These are phyloP conservation scores for Sedum album DNA, from an alignment of 164 flowering plant genomes.

Conservation along the genomic window DNA sequence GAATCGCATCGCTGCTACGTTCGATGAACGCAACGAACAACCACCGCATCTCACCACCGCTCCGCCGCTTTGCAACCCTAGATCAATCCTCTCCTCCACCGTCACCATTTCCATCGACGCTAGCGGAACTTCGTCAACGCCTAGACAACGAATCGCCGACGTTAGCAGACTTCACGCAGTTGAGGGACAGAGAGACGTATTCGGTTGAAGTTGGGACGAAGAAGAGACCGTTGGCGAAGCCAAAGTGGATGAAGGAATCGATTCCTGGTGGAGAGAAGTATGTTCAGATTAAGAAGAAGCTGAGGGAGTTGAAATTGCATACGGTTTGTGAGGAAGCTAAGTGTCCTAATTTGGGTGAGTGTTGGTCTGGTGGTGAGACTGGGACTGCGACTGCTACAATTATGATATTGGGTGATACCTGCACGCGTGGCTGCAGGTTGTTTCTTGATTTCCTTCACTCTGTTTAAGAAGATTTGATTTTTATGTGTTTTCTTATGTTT, in stretches of 20 bases:
- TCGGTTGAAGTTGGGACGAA: constrained; percentile 51
- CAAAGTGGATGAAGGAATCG: constrained; percentile 53
- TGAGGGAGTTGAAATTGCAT: constrained; percentile 51
- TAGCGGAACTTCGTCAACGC: constrained; percentile 50
- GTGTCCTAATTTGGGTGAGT: constrained; percentile 64
- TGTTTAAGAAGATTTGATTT: too few species aligned
- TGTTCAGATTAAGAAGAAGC: not conserved
- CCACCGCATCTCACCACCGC: not conserved
- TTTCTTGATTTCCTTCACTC: too few species aligned
- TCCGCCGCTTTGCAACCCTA: not conserved
- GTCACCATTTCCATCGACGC: constrained; percentile 17
- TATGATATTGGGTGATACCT: constrained; percentile 70
- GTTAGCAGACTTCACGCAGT: constrained; percentile 38
- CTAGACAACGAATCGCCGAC: constrained; percentile 41
- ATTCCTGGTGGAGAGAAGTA: not conserved
- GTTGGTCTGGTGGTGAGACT: constrained; percentile 82
- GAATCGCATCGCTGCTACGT: not conserved
- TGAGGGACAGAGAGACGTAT: constrained; percentile 12
- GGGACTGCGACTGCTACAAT: constrained; percentile 81
- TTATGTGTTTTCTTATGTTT: too few species aligned
- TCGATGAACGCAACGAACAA: not conserved
- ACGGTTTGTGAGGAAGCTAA: constrained; percentile 72
- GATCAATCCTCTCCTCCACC: not conserved
- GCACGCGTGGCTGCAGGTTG: constrained; percentile 60
- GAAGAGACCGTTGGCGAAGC: constrained; percentile 66